Percentiles rank a stretch among this genome's conserved stretches.
These are phyloP conservation scores for Staphylotrichum longicolle DNA, from an alignment of 495 filamentous ascomycete genomes.

Conservation along the genomic window DNA sequence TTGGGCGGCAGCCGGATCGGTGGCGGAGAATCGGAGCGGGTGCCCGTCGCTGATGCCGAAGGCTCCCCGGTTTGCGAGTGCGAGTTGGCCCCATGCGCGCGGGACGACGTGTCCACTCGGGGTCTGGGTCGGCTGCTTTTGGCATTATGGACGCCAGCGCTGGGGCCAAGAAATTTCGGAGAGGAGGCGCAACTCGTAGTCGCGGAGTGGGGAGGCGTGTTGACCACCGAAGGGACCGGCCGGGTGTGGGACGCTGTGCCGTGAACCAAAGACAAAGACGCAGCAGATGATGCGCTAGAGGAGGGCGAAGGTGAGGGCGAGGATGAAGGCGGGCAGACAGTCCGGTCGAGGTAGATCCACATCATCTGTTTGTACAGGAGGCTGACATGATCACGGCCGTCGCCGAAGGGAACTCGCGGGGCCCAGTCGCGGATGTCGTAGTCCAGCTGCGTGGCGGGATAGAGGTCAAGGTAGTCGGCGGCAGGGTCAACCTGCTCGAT, in stretches of 20 bases:
- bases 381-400: slow-evolving; percentile 70
- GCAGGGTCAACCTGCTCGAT: slow-evolving; percentile 61
- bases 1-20: slow-evolving; percentile 41
- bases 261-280: slow-evolving; percentile 25
- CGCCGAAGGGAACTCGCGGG: slow-evolving; percentile 65
- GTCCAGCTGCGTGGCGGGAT: slow-evolving; percentile 75
- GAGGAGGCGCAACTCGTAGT: slow-evolving; percentile 45
- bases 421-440: slow-evolving; percentile 72
- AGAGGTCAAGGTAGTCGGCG: slow-evolving; percentile 72
- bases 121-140: slow-evolving; percentile 22
- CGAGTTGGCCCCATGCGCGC: too few relatives aligned
- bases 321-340: slow-evolving; percentile 64
- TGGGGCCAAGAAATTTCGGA: slow-evolving; percentile 23
- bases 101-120: not conserved
- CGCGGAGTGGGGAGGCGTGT: slow-evolving; percentile 42
- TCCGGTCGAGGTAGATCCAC: slow-evolving; percentile 87
- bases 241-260: slow-evolving; percentile 19
- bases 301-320: slow-evolving; percentile 31
- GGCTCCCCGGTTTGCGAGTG: too few relatives aligned
- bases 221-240: slow-evolving; percentile 26
- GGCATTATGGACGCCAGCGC: not conserved
- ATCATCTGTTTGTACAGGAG: slow-evolving; percentile 86
- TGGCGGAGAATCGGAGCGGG: slow-evolving; percentile 50
- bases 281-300: slow-evolving; percentile 28
- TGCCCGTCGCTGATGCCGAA: not conserved